A percentile compares a stretch with the other conserved stretches of the same genome.
Evolutionary conservation across 495 filamentous ascomycete genomes (phyloP).

Genomic region (Aspergillus diversus): DNA sequence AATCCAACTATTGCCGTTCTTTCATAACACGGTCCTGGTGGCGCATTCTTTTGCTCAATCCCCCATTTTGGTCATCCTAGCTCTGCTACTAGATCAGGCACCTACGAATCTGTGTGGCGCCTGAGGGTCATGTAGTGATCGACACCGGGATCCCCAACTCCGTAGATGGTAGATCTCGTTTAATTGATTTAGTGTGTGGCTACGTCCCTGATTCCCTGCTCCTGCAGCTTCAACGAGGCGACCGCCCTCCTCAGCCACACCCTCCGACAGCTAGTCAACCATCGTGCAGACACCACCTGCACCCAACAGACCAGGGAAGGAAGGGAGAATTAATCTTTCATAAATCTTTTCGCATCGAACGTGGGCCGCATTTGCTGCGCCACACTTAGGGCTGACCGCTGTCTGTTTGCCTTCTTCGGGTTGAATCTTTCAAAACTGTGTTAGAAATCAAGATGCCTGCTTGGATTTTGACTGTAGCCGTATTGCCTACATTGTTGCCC

Average conservation of each 20-base stretch:
- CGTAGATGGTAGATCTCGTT: conserved; percentile 14
- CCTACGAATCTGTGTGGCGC: conserved; percentile 16
- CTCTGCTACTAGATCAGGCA: conserved; percentile 11
- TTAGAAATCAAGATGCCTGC: conserved; percentile 19
- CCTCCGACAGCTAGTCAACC: background rate
- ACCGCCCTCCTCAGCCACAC: conserved; percentile 15
- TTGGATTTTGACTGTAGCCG: conserved; percentile 20
- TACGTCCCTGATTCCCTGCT: background rate
- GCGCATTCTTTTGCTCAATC: background rate
- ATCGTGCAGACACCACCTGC: background rate
- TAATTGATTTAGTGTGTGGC: conserved; percentile 2
- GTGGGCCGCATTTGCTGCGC: background rate
- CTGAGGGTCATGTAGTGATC: conserved; percentile 5
- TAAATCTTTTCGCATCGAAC: too few species aligned
- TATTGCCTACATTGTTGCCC: too few species aligned
- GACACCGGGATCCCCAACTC: background rate
- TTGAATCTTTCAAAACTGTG: background rate
- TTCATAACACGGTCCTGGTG: conserved; percentile 6
- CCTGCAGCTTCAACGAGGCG: conserved; percentile 16
- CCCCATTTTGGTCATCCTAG: background rate
- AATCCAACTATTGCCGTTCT: conserved; percentile 24
- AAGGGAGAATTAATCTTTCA: too few species aligned
- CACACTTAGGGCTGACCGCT: conserved; percentile 1
- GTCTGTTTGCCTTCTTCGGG: background rate
- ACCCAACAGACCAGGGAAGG: too few species aligned